Conservation (phyloP, 2,329 filamentous ascomycete species). For the Sarocladium oryzae region DNA sequence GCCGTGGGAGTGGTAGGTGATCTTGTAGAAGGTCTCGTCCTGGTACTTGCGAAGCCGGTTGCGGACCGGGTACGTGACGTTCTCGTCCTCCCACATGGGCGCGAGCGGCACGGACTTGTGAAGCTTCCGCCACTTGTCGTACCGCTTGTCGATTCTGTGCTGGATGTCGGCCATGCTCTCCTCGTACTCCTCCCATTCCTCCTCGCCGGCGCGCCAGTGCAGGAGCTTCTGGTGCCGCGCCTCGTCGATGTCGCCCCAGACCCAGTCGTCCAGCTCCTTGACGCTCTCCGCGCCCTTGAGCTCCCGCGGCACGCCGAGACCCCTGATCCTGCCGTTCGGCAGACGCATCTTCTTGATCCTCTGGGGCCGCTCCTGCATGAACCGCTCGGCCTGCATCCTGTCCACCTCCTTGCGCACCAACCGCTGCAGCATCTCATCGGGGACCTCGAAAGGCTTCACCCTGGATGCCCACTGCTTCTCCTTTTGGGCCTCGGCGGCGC, state of each 20-base stretch:
- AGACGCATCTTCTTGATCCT: conserved; percentile 1
- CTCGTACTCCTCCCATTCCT: not conserved
- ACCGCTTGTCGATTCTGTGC: not conserved
- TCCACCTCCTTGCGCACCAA: not conserved
- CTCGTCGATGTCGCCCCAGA: not conserved
- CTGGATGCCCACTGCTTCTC: not conserved
- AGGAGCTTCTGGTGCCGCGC: not conserved
- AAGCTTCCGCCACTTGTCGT: not conserved
- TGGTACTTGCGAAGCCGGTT: conserved; percentile 1
- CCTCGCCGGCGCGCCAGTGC: not conserved
- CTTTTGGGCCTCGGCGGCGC: not conserved
- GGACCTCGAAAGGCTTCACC: not conserved
- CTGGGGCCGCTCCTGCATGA: not conserved
- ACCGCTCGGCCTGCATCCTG: not conserved
- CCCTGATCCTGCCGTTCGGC: not conserved
- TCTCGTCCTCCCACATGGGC: conserved; percentile 3
- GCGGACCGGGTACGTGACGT: not conserved
- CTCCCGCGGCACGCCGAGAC: not conserved
- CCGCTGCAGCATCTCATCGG: not conserved
- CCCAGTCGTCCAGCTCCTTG: not conserved
- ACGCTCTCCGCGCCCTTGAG: not conserved
- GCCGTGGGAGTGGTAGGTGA: conserved; percentile 3
- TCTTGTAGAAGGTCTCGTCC: not conserved
- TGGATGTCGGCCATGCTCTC: not conserved
- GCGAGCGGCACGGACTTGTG: not conserved